These are phyloP conservation scores for Apiospora marii DNA, from an alignment of 2,329 filamentous ascomycete genomes.

Conservation along the genomic window DNA sequence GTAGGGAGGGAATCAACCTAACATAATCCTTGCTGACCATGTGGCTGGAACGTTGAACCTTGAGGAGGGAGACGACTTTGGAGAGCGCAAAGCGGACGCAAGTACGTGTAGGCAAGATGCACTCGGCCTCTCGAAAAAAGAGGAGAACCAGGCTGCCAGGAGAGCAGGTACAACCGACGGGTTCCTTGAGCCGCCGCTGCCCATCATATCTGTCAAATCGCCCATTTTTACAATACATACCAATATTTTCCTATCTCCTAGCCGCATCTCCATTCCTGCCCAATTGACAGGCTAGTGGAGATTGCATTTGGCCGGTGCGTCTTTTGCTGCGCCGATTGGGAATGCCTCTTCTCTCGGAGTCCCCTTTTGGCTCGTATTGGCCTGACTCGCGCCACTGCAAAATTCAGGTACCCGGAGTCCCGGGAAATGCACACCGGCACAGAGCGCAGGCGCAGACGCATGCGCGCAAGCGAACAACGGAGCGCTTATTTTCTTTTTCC, in stretches of 20 bases:
- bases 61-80: not conserved
- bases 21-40: not conserved
- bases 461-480: not conserved
- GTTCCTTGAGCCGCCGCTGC: constrained; percentile 15
- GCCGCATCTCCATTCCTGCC: not conserved
- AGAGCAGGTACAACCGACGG: constrained; percentile 10
- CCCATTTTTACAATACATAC: not conserved
- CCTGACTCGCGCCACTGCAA: constrained; percentile 3
- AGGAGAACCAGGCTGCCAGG: not conserved
- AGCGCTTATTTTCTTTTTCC: not conserved
- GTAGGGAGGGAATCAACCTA: not conserved
- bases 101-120: not conserved
- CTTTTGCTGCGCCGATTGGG: not conserved
- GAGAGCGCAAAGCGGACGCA: not conserved
- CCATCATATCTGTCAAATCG: not conserved
- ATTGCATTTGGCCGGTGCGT: not conserved
- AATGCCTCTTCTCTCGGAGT: not conserved
- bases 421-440: constrained; percentile 13
- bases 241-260: not conserved
- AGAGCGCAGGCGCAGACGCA: not conserved
- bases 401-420: constrained; percentile 19
- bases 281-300: not conserved
- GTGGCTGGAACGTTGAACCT: constrained; percentile 7
- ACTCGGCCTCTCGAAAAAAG: not conserved
- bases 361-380: not conserved